These are phyloP conservation scores for Rutstroemia sydowiana DNA, from an alignment of 2,329 filamentous ascomycete genomes.

Conservation along the genomic window DNA sequence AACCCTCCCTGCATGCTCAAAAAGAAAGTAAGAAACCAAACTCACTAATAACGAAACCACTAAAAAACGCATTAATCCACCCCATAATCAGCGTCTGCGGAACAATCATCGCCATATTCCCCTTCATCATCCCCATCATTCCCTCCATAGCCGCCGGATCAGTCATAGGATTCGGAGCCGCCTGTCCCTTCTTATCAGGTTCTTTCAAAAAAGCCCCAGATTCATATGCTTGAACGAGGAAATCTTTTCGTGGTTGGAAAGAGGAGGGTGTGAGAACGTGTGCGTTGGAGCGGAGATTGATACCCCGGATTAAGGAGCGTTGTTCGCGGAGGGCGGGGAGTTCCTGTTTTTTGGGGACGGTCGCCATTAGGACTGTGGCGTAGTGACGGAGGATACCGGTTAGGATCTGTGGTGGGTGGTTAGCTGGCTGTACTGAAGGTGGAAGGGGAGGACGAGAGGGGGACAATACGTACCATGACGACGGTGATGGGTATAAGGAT, in stretches of 20 bases:
- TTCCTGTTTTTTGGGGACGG: conserved; percentile 44
- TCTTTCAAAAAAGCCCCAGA: conserved; percentile 84
- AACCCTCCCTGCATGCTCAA: not conserved
- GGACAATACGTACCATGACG: conserved; percentile 80
- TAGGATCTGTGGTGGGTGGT: conserved; percentile 52
- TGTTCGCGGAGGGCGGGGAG: conserved; percentile 76
- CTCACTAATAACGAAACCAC: conserved; percentile 92
- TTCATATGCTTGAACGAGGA: conserved; percentile 76
- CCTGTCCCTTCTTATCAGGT: conserved; percentile 76
- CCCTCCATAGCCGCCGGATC: conserved; percentile 97
- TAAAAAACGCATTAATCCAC: conserved; percentile 99
- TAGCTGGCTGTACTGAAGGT: not conserved
- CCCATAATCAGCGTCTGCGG: conserved; percentile 99
- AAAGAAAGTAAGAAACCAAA: conserved; percentile 16
- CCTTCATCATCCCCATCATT: conserved; percentile 99
- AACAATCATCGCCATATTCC: conserved; percentile 99
- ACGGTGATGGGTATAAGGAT: conserved; percentile 95
- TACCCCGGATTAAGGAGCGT: conserved; percentile 72
- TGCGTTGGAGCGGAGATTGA: conserved; percentile 77
- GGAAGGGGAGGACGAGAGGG: not conserved
- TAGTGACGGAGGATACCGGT: conserved; percentile 96
- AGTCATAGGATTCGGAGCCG: conserved; percentile 86
- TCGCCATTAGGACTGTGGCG: conserved; percentile 67
- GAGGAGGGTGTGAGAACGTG: conserved; percentile 69
- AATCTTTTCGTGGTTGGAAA: conserved; percentile 75